Percentiles rank a stretch among this genome's conserved stretches.
Evolutionary conservation across 495 filamentous ascomycete genomes (phyloP).

Genomic region (Aspergillus haitiensis): DNA sequence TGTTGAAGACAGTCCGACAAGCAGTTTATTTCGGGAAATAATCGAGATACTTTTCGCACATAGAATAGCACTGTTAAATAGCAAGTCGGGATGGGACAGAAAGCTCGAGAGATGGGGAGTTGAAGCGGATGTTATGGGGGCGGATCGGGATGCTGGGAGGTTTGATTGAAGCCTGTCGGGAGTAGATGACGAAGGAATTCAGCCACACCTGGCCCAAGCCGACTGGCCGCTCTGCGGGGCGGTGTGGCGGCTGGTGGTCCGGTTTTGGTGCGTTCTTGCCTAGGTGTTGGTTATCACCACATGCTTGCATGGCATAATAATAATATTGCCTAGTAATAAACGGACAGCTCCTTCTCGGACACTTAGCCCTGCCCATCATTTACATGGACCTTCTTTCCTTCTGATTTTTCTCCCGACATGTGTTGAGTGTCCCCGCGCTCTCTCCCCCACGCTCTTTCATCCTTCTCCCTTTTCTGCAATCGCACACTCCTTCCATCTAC

Average conservation of each 20-base stretch:
- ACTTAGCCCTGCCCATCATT: constrained; percentile 6
- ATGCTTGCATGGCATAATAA: constrained; percentile 15
- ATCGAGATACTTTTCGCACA: constrained; percentile 1
- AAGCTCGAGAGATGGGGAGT: constrained; percentile 3
- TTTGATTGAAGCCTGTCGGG: constrained; percentile 24
- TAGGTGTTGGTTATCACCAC: constrained; percentile 20
- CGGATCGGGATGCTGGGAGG: constrained; percentile 25
- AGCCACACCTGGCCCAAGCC: constrained; percentile 27
- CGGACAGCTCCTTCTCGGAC: constrained; percentile 3
- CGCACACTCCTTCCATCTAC: constrained; percentile 9
- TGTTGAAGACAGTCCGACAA: constrained; percentile 38
- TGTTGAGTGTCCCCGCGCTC: constrained; percentile 21
- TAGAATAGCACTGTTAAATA: not conserved
- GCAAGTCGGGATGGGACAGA: constrained; percentile 2
- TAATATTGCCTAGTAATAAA: constrained; percentile 3
- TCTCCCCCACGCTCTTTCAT: constrained; percentile 14
- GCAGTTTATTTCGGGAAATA: not conserved
- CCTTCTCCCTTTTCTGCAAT: constrained; percentile 11
- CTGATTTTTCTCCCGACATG: constrained; percentile 24
- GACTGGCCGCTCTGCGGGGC: constrained; percentile 25
- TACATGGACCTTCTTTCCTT: constrained; percentile 5
- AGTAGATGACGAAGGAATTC: constrained; percentile 29
- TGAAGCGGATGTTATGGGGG: constrained; percentile 11
- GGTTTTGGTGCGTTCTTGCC: constrained; percentile 11
- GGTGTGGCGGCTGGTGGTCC: constrained; percentile 23